phyloP scores from a whole-genome alignment of 495 filamentous ascomycete species.

The Neurospora africana region DNA sequence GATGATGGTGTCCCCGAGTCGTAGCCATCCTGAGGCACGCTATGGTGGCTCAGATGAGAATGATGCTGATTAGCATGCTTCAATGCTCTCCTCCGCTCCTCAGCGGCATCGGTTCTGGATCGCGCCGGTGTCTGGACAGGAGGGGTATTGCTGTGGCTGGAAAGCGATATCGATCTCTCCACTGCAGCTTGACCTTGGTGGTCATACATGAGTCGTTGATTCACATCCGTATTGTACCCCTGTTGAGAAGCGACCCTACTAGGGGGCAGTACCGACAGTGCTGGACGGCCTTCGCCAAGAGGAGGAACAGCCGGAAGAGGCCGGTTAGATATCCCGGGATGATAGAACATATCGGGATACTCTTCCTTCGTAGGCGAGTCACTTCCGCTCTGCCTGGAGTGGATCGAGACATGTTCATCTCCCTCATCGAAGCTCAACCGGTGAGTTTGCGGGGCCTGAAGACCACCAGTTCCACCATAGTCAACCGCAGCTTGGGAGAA shows the following conservation, averaged over 20 bases:
- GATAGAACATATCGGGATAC: slow-evolving; percentile 86
- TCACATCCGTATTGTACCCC: slow-evolving; percentile 29
- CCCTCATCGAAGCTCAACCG: slow-evolving; percentile 90
- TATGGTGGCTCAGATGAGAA: slow-evolving; percentile 34
- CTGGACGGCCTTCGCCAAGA: slow-evolving; percentile 23
- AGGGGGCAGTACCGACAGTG: slow-evolving; percentile 25
- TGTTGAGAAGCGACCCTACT: slow-evolving; percentile 25
- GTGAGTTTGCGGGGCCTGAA: slow-evolving; percentile 59
- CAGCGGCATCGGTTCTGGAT: slow-evolving; percentile 89
- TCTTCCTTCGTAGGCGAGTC: slow-evolving; percentile 52
- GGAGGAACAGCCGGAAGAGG: slow-evolving; percentile 76
- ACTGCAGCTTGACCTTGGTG: slow-evolving; percentile 41
- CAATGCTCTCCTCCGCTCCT: slow-evolving; percentile 43
- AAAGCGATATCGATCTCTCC: slow-evolving; percentile 78
- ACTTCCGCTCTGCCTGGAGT: slow-evolving; percentile 42
- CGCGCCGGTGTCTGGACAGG: slow-evolving; percentile 71
- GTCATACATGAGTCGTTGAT: slow-evolving; percentile 24
- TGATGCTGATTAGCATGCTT: slow-evolving; percentile 49
- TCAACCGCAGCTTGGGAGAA: slow-evolving; percentile 45
- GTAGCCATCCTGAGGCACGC: slow-evolving; percentile 37
- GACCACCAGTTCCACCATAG: slow-evolving; percentile 73
- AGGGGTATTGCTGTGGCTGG: slow-evolving; percentile 70
- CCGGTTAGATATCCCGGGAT: slow-evolving; percentile 62
- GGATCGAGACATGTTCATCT: slow-evolving; percentile 56
- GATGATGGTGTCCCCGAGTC: slow-evolving; percentile 42